Evolutionary conservation across 2,329 filamentous ascomycete genomes (phyloP).

Genomic region (Fusarium nodosum): DNA sequence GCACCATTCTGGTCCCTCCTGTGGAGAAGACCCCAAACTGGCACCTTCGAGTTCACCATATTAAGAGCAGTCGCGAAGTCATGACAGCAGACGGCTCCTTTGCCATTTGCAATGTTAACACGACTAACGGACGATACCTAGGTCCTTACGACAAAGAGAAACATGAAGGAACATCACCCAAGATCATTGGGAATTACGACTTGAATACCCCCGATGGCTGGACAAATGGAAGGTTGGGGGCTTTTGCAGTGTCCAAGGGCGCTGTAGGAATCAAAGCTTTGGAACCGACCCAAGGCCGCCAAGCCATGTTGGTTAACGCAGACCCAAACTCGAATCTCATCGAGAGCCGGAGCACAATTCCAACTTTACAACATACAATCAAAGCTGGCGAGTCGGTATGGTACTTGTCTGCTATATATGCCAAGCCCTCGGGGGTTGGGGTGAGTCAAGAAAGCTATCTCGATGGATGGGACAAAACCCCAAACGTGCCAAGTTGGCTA

Average conservation of each 20-base stretch:
- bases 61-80: slow-evolving; percentile 71
- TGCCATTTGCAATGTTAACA: slow-evolving; percentile 71
- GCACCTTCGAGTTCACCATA: slow-evolving; percentile 76
- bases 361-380: slow-evolving; percentile 75
- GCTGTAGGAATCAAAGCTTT: slow-evolving; percentile 69
- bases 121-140: slow-evolving; percentile 63
- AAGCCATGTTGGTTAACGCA: slow-evolving; percentile 77
- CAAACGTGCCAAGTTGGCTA: slow-evolving; percentile 72
- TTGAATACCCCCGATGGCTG: slow-evolving; percentile 66
- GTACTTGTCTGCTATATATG: slow-evolving; percentile 80
- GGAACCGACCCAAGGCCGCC: slow-evolving; percentile 63
- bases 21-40: slow-evolving; percentile 71
- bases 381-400: slow-evolving; percentile 69
- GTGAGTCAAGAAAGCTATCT: slow-evolving; percentile 68
- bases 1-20: slow-evolving; percentile 75
- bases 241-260: slow-evolving; percentile 69
- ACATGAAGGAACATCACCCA: slow-evolving; percentile 66
- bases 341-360: slow-evolving; percentile 78
- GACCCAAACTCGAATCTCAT: slow-evolving; percentile 85
- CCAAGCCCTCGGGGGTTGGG: slow-evolving; percentile 70
- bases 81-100: slow-evolving; percentile 82
- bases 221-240: slow-evolving; percentile 64
- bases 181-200: slow-evolving; percentile 73
- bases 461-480: slow-evolving; percentile 71
- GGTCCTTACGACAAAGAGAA: slow-evolving; percentile 62